Percentiles rank a stretch among this genome's conserved stretches.
Conservation (phyloP, 2,329 filamentous ascomycete species). For the Ophiostoma tasmaniense region DNA sequence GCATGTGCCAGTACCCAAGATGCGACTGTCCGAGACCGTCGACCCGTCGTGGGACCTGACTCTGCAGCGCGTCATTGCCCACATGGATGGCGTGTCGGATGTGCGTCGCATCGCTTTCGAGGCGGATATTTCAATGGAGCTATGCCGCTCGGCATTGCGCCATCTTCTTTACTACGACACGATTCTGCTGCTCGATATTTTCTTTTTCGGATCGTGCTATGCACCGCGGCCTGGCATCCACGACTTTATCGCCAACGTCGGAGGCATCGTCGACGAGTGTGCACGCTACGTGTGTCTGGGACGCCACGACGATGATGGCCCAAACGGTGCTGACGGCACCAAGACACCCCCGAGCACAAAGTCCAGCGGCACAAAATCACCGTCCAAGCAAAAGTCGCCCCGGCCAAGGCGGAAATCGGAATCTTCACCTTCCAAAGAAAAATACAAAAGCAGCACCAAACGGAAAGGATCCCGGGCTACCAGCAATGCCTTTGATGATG, state of each 20-base stretch:
- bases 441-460: background rate
- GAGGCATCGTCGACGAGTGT: constrained; percentile 76
- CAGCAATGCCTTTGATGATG: background rate
- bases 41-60: constrained; percentile 67
- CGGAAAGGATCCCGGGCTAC: background rate
- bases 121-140: constrained; percentile 76
- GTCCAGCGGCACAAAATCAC: background rate
- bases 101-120: constrained; percentile 77
- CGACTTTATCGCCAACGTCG: constrained; percentile 66
- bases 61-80: constrained; percentile 67
- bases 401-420: background rate
- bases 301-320: background rate
- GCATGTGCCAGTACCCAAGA: constrained; percentile 78
- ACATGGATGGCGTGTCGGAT: constrained; percentile 86
- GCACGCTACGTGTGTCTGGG: constrained; percentile 62
- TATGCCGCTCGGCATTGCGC: constrained; percentile 77
- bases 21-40: constrained; percentile 55
- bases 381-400: background rate
- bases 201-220: constrained; percentile 89
- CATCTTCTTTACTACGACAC: constrained; percentile 92
- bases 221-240: constrained; percentile 70
- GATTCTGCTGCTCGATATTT: constrained; percentile 83
- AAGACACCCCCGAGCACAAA: background rate
- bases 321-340: background rate
- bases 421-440: background rate